Conservation (phyloP, 1,284 basidiomycete genomes). For the Ceratobasidium sp. region DNA sequence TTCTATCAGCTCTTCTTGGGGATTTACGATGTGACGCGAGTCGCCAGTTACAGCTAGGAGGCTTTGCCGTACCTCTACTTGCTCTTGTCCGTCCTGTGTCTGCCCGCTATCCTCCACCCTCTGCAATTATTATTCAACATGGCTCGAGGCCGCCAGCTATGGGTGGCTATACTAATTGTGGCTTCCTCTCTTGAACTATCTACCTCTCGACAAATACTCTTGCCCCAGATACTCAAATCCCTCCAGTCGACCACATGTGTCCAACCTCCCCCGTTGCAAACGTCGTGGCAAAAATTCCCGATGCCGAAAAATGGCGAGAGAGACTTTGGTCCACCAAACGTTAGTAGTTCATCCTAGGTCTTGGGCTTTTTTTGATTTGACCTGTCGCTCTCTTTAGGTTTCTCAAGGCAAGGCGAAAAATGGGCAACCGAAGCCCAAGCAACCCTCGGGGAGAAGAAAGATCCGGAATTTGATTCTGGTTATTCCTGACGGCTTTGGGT, state of each 20-base stretch:
- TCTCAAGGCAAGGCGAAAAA: slow-evolving; percentile 39
- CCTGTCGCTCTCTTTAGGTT: neutral
- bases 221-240: no score
- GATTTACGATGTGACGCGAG: no score
- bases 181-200: no score
- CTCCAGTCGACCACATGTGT: slow-evolving; percentile 14
- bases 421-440: slow-evolving; percentile 27
- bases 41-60: no score
- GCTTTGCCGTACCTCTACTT: no score
- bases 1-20: no score
- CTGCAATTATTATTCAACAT: no score
- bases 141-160: no score
- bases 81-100: no score
- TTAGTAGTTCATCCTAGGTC: neutral
- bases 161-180: no score
- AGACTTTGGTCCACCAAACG: slow-evolving; percentile 39
- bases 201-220: no score
- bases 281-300: slow-evolving; percentile 16
- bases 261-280: slow-evolving; percentile 22
- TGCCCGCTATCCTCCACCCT: no score
- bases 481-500: slow-evolving; percentile 51
- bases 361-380: neutral
- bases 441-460: neutral
- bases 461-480: slow-evolving; percentile 47
- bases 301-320: slow-evolving; percentile 13